Base-by-base conservation (phyloP, 108 stramenopile genomes). In the Cyclotella kingstonii region DNA sequence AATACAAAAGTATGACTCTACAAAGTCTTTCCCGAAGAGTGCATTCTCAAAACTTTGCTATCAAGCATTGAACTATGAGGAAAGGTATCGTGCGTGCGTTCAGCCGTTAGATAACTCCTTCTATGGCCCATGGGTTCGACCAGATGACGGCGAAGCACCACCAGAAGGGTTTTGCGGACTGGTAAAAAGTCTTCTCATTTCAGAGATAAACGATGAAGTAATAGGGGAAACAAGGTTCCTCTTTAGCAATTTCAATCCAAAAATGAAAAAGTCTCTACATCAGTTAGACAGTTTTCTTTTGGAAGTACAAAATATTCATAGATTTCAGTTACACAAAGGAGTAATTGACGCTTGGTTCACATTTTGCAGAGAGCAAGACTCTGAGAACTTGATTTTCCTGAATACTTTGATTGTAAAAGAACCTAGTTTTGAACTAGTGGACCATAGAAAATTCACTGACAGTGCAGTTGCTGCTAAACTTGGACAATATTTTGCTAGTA, bases 401-500 rank as follows among this genome's bases (percentile, higher is more conserved):
- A 3, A 23, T 10, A 7, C 25, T 35, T 2, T 28, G 49, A 23
- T 14, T 19, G 4, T 10, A 12, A n/a, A n/a, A n/a, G n/a, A n/a
- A n/a, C n/a, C n/a, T n/a, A n/a, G n/a, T n/a, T n/a, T n/a, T n/a
- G n/a, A n/a, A n/a, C n/a, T n/a, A n/a, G n/a, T n/a, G n/a, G n/a
- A n/a, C n/a, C n/a, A 28, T 33, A 50, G 11, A 28, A 22, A 8
- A 19, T 14, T 17, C 11, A 1, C 1, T 25, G 21, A 26, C 5
- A 39, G 33, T 40, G 35, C 39, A 23, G 41, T n/a, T 34, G 61
- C 69, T 36, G 60, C 60, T 9, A 55, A 46, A 33, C 69, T 70
- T 45, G 69, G 69, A 14, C 69, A 70, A 38, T 70, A 70, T 30
- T 70, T 63, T 48, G 69, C 69, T 7, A 70, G 69, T 56, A 41